Conservation (phyloP, 345 rosid genomes). For the Rhizophora mangle region DNA sequence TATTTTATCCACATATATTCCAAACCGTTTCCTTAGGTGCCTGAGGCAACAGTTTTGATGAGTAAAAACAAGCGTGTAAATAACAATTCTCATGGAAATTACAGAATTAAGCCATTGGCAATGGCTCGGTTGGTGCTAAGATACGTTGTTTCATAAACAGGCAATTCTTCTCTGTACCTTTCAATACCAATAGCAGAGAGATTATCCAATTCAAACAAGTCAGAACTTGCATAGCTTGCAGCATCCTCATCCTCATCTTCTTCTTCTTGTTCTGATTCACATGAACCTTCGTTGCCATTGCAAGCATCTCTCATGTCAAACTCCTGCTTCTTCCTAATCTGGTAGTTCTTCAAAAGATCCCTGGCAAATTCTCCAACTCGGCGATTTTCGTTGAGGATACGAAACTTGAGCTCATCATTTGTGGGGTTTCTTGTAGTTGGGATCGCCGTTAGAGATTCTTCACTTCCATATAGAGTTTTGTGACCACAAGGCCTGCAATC, state of each 20-base stretch:
- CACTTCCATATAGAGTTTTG: constrained; percentile 17
- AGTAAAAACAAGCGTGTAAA: no score
- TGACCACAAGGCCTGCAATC: constrained; percentile 35
- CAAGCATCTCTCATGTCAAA: constrained; percentile 10
- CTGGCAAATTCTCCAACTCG: constrained; percentile 67
- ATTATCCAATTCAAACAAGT: constrained; percentile 87
- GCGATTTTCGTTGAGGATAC: constrained; percentile 44
- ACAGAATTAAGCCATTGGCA: constrained; percentile 60
- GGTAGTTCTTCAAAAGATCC: constrained; percentile 60
- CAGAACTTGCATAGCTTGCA: constrained; percentile 89
- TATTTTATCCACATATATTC: no score
- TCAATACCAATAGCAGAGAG: constrained; percentile 65
- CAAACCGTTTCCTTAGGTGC: no score
- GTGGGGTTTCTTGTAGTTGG: background rate
- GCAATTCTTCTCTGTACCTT: constrained; percentile 78
- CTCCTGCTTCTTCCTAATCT: constrained; percentile 35
- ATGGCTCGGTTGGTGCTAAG: constrained; percentile 69
- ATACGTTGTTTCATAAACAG: constrained; percentile 91
- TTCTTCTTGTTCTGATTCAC: constrained; percentile 15
- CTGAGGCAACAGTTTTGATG: no score
- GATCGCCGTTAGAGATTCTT: background rate
- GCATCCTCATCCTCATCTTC: constrained; percentile 49
- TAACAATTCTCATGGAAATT: constrained; percentile 24
- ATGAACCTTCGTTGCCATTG: background rate
- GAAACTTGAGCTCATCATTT: constrained; percentile 23